Percentiles rank a stretch among this genome's conserved stretches.
These are phyloP conservation scores for Phoma sp. DNA, from an alignment of 2,329 filamentous ascomycete genomes.

Conservation along the genomic window DNA sequence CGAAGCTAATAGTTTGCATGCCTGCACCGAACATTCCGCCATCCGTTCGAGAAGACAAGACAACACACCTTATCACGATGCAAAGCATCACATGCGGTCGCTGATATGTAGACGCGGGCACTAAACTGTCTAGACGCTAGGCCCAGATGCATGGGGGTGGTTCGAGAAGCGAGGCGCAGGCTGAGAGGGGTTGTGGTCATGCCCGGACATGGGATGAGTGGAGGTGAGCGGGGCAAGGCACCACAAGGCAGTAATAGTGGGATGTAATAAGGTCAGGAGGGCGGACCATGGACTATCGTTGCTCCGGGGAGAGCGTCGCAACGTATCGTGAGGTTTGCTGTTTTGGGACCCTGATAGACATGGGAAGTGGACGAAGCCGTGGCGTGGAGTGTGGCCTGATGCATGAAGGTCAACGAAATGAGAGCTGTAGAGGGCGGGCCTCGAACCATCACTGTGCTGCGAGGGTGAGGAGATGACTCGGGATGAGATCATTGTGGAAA, in stretches of 20 bases:
- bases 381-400: not conserved
- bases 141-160: not conserved
- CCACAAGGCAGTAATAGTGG: constrained; percentile 2
- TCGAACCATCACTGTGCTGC: not conserved
- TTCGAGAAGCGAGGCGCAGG: constrained; percentile 18
- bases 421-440: not conserved
- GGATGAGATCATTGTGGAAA: constrained; percentile 4
- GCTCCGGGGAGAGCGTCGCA: too few species aligned
- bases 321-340: constrained; percentile 17
- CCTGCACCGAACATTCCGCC: constrained; percentile 7
- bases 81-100: constrained; percentile 8
- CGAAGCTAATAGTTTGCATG: not conserved
- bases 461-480: not conserved
- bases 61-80: constrained; percentile 1
- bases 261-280: not conserved
- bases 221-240: constrained; percentile 6
- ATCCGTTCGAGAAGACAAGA: not conserved
- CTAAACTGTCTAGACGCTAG: not conserved
- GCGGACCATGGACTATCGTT: too few species aligned
- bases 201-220: constrained; percentile 1
- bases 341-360: constrained; percentile 4
- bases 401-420: not conserved
- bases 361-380: not conserved
- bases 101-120: constrained; percentile 15
- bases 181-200: not conserved